Percentiles rank a stretch among this genome's conserved stretches.
These are phyloP conservation scores for Fereydounia khargensis DNA, from an alignment of 1,284 basidiomycete genomes.

Conservation along the genomic window DNA sequence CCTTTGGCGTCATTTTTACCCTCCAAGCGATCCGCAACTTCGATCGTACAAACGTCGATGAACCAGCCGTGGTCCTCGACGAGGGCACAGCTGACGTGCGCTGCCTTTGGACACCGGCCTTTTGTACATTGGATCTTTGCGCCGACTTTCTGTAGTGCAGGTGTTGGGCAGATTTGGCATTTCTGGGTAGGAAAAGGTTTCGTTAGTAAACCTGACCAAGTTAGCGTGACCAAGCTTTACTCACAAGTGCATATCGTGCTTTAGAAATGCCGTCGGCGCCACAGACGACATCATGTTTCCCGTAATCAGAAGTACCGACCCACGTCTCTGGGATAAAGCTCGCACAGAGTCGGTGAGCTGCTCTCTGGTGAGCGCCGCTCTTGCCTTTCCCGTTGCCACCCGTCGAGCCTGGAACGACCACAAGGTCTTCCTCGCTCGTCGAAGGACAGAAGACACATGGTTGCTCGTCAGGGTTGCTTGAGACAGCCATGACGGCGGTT, in stretches of 20 bases:
- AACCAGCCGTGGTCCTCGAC: conserved; percentile 49
- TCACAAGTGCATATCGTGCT: conserved; percentile 41
- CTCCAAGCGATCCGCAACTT: conserved; percentile 45
- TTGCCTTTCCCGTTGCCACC: conserved; percentile 10
- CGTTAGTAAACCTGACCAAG: no score
- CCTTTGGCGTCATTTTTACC: conserved; percentile 16
- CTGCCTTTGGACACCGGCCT: conserved; percentile 87
- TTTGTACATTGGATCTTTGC: conserved; percentile 91
- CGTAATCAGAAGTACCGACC: conserved; percentile 29
- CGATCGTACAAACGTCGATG: conserved; percentile 33
- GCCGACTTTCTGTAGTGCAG: conserved; percentile 70
- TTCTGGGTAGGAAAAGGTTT: conserved; percentile 68
- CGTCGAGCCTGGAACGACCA: conserved; percentile 22
- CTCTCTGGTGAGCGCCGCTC: no score
- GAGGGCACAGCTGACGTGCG: conserved; percentile 83
- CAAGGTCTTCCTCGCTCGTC: conserved; percentile 28
- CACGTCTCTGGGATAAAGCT: conserved; percentile 52
- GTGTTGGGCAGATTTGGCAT: conserved; percentile 77
- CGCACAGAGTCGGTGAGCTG: conserved; percentile 55
- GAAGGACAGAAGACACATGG: conserved; percentile 59
- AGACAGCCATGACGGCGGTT: conserved; percentile 15
- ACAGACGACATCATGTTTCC: conserved; percentile 30
- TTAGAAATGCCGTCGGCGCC: conserved; percentile 45
- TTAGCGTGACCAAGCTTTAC: no score
- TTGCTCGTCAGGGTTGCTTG: conserved; percentile 1